These are phyloP conservation scores for Hypocrella siamensis DNA, from an alignment of 2,329 filamentous ascomycete species.

Conservation along the genomic window DNA sequence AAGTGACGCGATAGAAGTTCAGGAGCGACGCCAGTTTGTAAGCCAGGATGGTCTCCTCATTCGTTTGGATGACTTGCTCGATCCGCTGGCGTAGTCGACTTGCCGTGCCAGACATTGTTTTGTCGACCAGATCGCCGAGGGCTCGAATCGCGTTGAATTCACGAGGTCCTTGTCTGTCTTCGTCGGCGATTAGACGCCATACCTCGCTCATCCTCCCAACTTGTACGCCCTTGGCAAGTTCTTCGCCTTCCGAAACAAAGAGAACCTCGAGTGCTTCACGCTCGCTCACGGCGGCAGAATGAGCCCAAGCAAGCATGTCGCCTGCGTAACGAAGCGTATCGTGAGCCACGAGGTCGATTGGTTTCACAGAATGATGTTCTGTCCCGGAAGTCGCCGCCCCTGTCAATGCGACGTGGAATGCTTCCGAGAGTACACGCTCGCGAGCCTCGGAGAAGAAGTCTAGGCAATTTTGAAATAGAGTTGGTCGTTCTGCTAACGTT, in stretches of 20 bases:
- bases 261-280: slow-evolving; percentile 80
- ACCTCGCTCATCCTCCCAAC: slow-evolving; percentile 69
- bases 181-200: slow-evolving; percentile 54
- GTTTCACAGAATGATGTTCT: slow-evolving; percentile 53
- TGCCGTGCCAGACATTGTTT: slow-evolving; percentile 66
- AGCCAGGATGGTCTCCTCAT: slow-evolving; percentile 75
- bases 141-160: slow-evolving; percentile 70
- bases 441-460: slow-evolving; percentile 86
- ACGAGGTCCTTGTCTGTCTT: slow-evolving; percentile 25
- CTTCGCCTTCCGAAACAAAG: slow-evolving; percentile 80
- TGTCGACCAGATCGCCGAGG: slow-evolving; percentile 72
- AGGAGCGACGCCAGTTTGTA: slow-evolving; percentile 86
- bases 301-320: slow-evolving; percentile 95
- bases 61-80: slow-evolving; percentile 82
- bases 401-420: slow-evolving; percentile 78
- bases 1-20: slow-evolving; percentile 77
- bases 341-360: slow-evolving; percentile 86
- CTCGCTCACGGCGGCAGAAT: slow-evolving; percentile 88
- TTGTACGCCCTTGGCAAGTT: slow-evolving; percentile 69
- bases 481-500: slow-evolving; percentile 76
- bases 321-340: slow-evolving; percentile 84
- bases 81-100: slow-evolving; percentile 77
- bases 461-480: slow-evolving; percentile 82
- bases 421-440: slow-evolving; percentile 72
- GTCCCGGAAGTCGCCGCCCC: slow-evolving; percentile 45